Percentiles rank a stretch among this genome's conserved stretches.
These are phyloP conservation scores for Nothophaeocryptopus gaeumannii DNA, from an alignment of 2,329 filamentous ascomycete genomes.

Conservation along the genomic window DNA sequence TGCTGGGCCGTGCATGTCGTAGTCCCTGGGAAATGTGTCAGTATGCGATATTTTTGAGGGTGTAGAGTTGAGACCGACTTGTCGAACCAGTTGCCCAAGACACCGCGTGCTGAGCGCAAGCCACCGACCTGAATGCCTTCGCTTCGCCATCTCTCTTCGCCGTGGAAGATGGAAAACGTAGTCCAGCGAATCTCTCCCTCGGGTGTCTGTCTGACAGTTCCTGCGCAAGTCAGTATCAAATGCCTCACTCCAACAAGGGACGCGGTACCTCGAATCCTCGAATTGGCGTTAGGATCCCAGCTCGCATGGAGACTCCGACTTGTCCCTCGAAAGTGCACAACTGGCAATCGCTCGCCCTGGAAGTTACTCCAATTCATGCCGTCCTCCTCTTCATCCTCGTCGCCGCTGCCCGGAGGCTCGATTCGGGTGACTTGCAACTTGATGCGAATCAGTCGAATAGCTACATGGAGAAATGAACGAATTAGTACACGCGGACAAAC, in stretches of 20 bases:
- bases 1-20: conserved; percentile 64
- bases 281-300: conserved; percentile 68
- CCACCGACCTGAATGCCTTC: conserved; percentile 75
- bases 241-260: too few relatives aligned
- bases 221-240: conserved; percentile 33
- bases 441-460: conserved; percentile 68
- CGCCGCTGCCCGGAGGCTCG: conserved; percentile 56
- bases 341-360: conserved; percentile 47
- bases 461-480: conserved; percentile 34
- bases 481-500: conserved; percentile 13
- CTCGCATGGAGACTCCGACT: conserved; percentile 61
- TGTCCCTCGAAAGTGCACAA: conserved; percentile 66
- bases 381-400: conserved; percentile 40
- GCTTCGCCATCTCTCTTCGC: conserved; percentile 70
- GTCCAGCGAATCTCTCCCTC: conserved; percentile 75
- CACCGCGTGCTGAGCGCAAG: conserved; percentile 60
- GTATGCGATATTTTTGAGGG: not conserved
- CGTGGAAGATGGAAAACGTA: conserved; percentile 61
- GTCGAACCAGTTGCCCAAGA: conserved; percentile 76
- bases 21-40: conserved; percentile 51
- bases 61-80: conserved; percentile 47
- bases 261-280: conserved; percentile 59
- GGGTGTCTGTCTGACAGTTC: conserved; percentile 62
- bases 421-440: conserved; percentile 60
- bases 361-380: conserved; percentile 31